These are phyloP conservation scores for Entomortierella chlamydospora DNA, from an alignment of 192 early-diverging fungal species.

Conservation along the genomic window DNA sequence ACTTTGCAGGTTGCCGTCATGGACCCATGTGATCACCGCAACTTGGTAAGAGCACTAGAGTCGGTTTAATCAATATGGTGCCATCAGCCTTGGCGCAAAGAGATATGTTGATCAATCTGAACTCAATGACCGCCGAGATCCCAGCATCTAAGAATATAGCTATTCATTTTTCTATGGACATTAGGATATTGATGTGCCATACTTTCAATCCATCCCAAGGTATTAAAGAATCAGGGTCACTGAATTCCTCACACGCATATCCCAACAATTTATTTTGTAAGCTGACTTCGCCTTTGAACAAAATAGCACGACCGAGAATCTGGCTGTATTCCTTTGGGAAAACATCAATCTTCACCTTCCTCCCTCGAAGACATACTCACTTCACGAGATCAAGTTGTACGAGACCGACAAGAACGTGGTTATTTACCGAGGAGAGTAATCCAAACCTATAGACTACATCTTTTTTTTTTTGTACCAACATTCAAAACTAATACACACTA, in stretches of 20 bases:
- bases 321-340: slow-evolving; percentile 89
- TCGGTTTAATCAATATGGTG: neutral
- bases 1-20: slow-evolving; percentile 78
- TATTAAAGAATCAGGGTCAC: slow-evolving; percentile 24
- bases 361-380: slow-evolving; percentile 22
- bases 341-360: slow-evolving; percentile 55
- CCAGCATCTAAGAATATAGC: neutral
- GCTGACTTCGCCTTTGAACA: no score
- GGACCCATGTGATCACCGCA: slow-evolving; percentile 87
- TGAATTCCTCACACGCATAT: no score
- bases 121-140: no score
- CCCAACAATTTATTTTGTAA: no score
- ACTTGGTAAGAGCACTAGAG: slow-evolving; percentile 67
- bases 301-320: slow-evolving; percentile 88
- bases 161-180: neutral
- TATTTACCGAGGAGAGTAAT: slow-evolving; percentile 74
- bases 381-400: slow-evolving; percentile 71
- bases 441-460: neutral
- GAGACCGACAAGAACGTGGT: slow-evolving; percentile 81
- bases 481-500: neutral
- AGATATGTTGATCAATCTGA: neutral
- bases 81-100: neutral
- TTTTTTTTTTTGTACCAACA: neutral
- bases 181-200: slow-evolving; percentile 85
- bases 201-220: slow-evolving; percentile 74